These are phyloP conservation scores for Fusarium sp. DNA, from an alignment of 2,329 filamentous ascomycete genomes.

Conservation along the genomic window DNA sequence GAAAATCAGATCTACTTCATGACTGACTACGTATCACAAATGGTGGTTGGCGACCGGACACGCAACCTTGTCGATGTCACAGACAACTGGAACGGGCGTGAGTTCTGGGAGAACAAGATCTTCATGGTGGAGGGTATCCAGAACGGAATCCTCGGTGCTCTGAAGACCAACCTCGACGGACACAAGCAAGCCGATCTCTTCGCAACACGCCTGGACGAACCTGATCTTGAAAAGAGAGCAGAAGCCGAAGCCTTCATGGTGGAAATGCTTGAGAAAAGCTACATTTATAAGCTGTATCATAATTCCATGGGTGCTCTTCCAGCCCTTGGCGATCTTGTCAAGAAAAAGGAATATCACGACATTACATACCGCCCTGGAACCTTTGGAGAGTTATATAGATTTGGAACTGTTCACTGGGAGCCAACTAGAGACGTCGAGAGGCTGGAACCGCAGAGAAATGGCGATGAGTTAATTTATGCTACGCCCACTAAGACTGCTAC, in stretches of 20 bases:
- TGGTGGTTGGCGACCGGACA: slow-evolving; percentile 54
- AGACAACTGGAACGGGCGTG: slow-evolving; percentile 52
- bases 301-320: slow-evolving; percentile 51
- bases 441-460: slow-evolving; percentile 39
- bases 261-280: slow-evolving; percentile 52
- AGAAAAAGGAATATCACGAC: slow-evolving; percentile 46
- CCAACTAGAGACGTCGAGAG: slow-evolving; percentile 47
- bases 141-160: slow-evolving; percentile 52
- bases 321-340: slow-evolving; percentile 53
- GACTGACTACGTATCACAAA: slow-evolving; percentile 56
- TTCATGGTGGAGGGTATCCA: slow-evolving; percentile 52
- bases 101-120: slow-evolving; percentile 51
- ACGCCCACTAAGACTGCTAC: slow-evolving; percentile 22
- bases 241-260: slow-evolving; percentile 52
- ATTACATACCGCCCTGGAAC: slow-evolving; percentile 51
- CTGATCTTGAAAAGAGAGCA: slow-evolving; percentile 44
- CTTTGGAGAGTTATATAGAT: slow-evolving; percentile 53
- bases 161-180: slow-evolving; percentile 49
- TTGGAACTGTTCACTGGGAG: slow-evolving; percentile 54
- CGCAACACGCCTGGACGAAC: slow-evolving; percentile 51
- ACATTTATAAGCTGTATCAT: slow-evolving; percentile 57
- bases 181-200: slow-evolving; percentile 51
- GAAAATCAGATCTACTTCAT: slow-evolving; percentile 45
- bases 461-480: slow-evolving; percentile 38
- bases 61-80: slow-evolving; percentile 50